These are phyloP conservation scores for Clavariopsis aquatica DNA, from an alignment of 495 filamentous ascomycete species.

Conservation along the genomic window DNA sequence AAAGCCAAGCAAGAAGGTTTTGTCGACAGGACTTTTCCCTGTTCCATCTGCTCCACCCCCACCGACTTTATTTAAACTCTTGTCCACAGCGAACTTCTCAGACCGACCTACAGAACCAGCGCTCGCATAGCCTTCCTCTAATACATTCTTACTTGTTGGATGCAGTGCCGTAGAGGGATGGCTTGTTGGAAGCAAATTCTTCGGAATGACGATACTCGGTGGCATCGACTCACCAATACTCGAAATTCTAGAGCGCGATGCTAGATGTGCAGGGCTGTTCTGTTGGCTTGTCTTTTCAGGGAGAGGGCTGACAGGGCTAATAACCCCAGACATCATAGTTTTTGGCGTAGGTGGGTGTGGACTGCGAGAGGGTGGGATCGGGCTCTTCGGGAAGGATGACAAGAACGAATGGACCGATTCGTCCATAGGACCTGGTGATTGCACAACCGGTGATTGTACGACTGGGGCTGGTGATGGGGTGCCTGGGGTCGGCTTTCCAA, in stretches of 20 bases:
- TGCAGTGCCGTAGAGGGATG: constrained; percentile 3
- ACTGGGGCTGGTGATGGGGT: constrained; percentile 38
- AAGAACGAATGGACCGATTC: not conserved
- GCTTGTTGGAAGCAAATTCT: constrained; percentile 3
- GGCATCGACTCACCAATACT: constrained; percentile 43
- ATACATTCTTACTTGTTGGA: constrained; percentile 31
- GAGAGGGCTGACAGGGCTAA: constrained; percentile 53
- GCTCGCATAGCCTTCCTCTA: constrained; percentile 22
- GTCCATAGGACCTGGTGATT: constrained; percentile 7
- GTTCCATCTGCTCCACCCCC: not conserved
- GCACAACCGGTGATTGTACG: constrained; percentile 33
- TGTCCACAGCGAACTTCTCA: constrained; percentile 25
- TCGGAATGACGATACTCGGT: constrained; percentile 7
- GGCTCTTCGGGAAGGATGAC: constrained; percentile 11
- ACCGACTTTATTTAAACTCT: constrained; percentile 38
- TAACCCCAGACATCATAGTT: constrained; percentile 26
- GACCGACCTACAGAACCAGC: constrained; percentile 42
- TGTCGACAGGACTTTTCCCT: constrained; percentile 65
- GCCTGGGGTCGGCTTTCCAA: constrained; percentile 58
- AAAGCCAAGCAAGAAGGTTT: constrained; percentile 78
- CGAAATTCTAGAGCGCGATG: constrained; percentile 50
- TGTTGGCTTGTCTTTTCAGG: constrained; percentile 43
- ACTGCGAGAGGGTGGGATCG: constrained; percentile 28
- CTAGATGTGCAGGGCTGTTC: constrained; percentile 44
- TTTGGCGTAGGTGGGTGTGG: constrained; percentile 44